phyloP scores from a whole-genome alignment of 2,329 filamentous ascomycete genomes.

The Alternaria sp. region DNA sequence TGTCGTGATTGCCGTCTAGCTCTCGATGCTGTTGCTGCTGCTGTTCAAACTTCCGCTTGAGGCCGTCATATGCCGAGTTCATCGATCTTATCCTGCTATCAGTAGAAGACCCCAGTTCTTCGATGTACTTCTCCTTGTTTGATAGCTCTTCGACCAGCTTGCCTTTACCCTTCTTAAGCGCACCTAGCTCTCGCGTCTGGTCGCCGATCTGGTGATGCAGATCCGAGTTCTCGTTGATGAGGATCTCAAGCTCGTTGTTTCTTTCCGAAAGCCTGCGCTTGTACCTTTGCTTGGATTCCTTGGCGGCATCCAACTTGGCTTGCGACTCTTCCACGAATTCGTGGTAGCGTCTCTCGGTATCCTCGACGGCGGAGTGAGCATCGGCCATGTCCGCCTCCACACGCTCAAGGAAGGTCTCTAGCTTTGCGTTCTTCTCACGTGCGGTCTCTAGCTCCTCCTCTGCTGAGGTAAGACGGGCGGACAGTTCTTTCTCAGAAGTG shows the following conservation, averaged over 20 bases:
- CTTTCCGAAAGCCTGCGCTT: slow-evolving; percentile 36
- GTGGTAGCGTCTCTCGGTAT: slow-evolving; percentile 38
- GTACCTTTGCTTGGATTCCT: slow-evolving; percentile 39
- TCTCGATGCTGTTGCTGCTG: slow-evolving; percentile 20
- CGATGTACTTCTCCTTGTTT: slow-evolving; percentile 35
- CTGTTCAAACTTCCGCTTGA: slow-evolving; percentile 25
- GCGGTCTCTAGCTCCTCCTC: slow-evolving; percentile 42
- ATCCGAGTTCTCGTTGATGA: slow-evolving; percentile 37
- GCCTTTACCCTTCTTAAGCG: slow-evolving; percentile 29
- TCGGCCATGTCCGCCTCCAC: slow-evolving; percentile 39
- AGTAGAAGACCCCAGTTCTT: slow-evolving; percentile 30
- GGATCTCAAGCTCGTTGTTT: slow-evolving; percentile 37
- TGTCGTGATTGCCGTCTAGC: slow-evolving; percentile 12
- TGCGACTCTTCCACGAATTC: slow-evolving; percentile 38
- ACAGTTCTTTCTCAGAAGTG: slow-evolving; percentile 38
- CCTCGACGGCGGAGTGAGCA: slow-evolving; percentile 39
- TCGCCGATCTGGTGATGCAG: slow-evolving; percentile 35
- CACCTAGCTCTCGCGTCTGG: slow-evolving; percentile 32
- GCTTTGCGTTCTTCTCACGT: slow-evolving; percentile 35
- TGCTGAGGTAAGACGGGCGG: slow-evolving; percentile 34
- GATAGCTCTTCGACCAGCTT: slow-evolving; percentile 33
- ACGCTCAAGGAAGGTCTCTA: slow-evolving; percentile 43
- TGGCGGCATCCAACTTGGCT: slow-evolving; percentile 35
- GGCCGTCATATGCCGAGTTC: slow-evolving; percentile 27
- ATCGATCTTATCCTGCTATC: slow-evolving; percentile 31